Evolutionary conservation across 306 rosid genomes (phyloP).

Genomic region (Morella rubra): DNA sequence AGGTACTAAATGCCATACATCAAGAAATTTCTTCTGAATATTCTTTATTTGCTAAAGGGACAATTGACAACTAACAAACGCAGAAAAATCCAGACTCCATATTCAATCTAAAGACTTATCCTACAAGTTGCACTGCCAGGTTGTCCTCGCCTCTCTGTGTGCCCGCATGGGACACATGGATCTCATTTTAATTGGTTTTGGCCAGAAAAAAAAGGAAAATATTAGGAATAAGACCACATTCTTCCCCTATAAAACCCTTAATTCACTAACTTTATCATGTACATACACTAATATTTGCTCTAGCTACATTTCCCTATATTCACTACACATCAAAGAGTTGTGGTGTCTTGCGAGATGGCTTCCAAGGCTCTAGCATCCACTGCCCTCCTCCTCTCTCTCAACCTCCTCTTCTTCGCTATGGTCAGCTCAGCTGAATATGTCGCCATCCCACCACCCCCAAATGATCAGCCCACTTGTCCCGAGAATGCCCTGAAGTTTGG

Average conservation of each 20-base stretch:
- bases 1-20: not conserved
- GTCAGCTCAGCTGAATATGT: slow-evolving; percentile 49
- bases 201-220: not conserved
- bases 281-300: slow-evolving; percentile 17
- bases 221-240: not conserved
- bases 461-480: slow-evolving; percentile 49
- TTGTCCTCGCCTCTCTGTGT: slow-evolving; percentile 21
- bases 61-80: slow-evolving; percentile 36
- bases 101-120: slow-evolving; percentile 24
- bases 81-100: slow-evolving; percentile 35
- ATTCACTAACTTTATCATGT: not conserved
- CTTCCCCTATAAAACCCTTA: slow-evolving; percentile 51
- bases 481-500: slow-evolving; percentile 64
- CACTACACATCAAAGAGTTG: not conserved
- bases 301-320: not conserved
- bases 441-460: slow-evolving; percentile 63
- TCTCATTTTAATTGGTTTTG: slow-evolving; percentile 25
- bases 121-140: slow-evolving; percentile 34
- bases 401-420: slow-evolving; percentile 62
- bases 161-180: slow-evolving; percentile 28
- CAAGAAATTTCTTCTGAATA: not conserved
- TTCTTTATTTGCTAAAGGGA: not conserved
- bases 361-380: slow-evolving; percentile 39
- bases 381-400: slow-evolving; percentile 54
- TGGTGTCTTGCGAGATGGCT: slow-evolving; percentile 37